Conservation (phyloP, 2,329 filamentous ascomycete species). For the Clarireedia homoeocarpa region DNA sequence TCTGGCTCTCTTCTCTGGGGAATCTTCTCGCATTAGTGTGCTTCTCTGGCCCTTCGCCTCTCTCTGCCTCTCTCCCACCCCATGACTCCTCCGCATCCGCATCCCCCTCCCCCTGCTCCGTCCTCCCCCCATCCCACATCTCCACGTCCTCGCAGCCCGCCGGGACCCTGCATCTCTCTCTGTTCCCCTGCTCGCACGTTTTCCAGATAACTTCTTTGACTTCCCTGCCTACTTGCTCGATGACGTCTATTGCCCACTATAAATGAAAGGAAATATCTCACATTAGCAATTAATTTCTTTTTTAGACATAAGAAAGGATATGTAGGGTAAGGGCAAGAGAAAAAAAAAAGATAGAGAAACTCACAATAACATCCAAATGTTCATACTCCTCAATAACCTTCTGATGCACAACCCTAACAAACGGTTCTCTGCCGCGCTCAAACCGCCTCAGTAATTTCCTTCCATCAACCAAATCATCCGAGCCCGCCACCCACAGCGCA, state of each 20-base stretch:
- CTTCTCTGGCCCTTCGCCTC: slow-evolving; percentile 7
- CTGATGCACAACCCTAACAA: slow-evolving; percentile 71
- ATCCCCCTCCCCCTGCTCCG: background rate
- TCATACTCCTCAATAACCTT: slow-evolving; percentile 84
- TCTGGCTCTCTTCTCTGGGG: background rate
- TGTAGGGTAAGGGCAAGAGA: background rate
- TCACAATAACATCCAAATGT: slow-evolving; percentile 74
- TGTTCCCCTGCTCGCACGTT: slow-evolving; percentile 42
- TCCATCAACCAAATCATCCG: slow-evolving; percentile 80
- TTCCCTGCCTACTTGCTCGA: slow-evolving; percentile 75
- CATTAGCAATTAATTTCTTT: background rate
- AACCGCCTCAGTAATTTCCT: slow-evolving; percentile 65
- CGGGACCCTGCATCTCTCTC: slow-evolving; percentile 22
- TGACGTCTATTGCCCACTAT: slow-evolving; percentile 77
- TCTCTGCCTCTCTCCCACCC: background rate
- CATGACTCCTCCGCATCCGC: background rate
- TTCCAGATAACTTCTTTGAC: slow-evolving; percentile 78
- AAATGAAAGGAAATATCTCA: background rate
- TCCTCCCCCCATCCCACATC: slow-evolving; percentile 17
- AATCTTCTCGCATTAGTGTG: too few species aligned
- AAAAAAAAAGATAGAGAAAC: background rate
- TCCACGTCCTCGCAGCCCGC: slow-evolving; percentile 25
- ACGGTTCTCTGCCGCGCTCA: slow-evolving; percentile 68
- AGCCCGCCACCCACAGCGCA: slow-evolving; percentile 80
- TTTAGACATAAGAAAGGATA: background rate